phyloP scores from a whole-genome alignment of 2,329 filamentous ascomycete species.

The Neopestalotiopsis sp. region DNA sequence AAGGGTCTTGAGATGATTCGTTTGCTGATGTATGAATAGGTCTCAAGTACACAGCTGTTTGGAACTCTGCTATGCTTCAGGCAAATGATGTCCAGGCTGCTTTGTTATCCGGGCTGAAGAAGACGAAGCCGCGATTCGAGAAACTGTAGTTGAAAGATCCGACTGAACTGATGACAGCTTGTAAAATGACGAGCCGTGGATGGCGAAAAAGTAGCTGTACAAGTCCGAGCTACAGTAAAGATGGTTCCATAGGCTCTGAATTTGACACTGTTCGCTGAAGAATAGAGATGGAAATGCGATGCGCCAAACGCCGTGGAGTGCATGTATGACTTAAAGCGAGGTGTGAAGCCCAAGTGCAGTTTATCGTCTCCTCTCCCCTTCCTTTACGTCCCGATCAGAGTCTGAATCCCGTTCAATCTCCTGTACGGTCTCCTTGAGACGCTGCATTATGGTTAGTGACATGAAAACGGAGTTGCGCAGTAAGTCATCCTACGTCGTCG shows the following conservation, averaged over 20 bases:
- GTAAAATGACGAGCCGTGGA: not conserved
- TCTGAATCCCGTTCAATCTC: slow-evolving; percentile 56
- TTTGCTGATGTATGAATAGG: slow-evolving; percentile 46
- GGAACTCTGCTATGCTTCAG: slow-evolving; percentile 87
- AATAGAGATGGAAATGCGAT: not conserved
- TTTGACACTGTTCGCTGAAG: not conserved
- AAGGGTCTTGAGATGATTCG: slow-evolving; percentile 11
- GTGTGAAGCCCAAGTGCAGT: not conserved
- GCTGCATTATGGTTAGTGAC: slow-evolving; percentile 39
- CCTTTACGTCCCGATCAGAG: slow-evolving; percentile 48
- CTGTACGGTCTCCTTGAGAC: slow-evolving; percentile 58
- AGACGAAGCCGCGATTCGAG: slow-evolving; percentile 80
- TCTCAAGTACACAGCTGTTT: slow-evolving; percentile 82
- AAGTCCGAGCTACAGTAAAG: not conserved
- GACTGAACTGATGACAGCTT: not conserved
- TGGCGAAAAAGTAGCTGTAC: not conserved
- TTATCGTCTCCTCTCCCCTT: slow-evolving; percentile 21
- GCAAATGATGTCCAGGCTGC: slow-evolving; percentile 78
- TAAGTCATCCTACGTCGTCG: slow-evolving; percentile 61
- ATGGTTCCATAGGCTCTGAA: not conserved
- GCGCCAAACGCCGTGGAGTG: not conserved
- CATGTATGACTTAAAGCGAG: not conserved
- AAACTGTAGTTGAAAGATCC: slow-evolving; percentile 61
- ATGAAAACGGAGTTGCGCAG: slow-evolving; percentile 19
- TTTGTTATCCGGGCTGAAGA: slow-evolving; percentile 77